Conservation (phyloP, 495 filamentous ascomycete genomes). For the Geopyxis carbonaria region DNA sequence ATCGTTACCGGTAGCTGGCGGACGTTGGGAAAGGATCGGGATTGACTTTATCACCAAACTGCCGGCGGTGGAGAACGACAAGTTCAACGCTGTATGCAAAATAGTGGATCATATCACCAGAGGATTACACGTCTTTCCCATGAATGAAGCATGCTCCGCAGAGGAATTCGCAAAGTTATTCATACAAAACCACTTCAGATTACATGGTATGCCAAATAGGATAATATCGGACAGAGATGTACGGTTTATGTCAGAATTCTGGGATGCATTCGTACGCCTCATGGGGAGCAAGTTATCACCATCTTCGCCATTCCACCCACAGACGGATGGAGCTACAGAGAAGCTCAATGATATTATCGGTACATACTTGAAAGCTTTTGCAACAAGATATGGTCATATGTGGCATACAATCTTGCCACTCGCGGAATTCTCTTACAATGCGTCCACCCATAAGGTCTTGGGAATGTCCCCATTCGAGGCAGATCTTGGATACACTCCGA, state of each 20-base stretch:
- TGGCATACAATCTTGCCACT: constrained; percentile 1
- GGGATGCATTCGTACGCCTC: not conserved
- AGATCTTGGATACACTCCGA: not conserved
- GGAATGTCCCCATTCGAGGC: constrained; percentile 6
- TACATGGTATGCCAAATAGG: not conserved
- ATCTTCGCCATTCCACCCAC: constrained; percentile 2
- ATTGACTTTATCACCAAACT: constrained; percentile 10
- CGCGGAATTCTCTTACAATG: constrained; percentile 4
- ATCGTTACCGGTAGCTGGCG: not conserved
- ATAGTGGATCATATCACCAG: not conserved
- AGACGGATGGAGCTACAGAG: not conserved
- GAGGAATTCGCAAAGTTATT: constrained; percentile 1
- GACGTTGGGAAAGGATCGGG: constrained; percentile 1
- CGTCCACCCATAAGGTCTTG: not conserved
- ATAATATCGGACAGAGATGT: constrained; percentile 2
- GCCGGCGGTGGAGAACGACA: not conserved
- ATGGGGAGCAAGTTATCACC: not conserved
- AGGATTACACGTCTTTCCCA: not conserved
- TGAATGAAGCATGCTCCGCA: constrained; percentile 1
- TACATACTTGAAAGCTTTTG: not conserved
- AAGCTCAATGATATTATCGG: constrained; percentile 3
- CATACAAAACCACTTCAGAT: not conserved
- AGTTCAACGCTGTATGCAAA: constrained; percentile 1
- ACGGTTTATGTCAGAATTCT: not conserved
- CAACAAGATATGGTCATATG: not conserved